Percentiles rank a stretch among this genome's conserved stretches.
Conservation (phyloP, 192 early-diverging fungal species). For the Umbelopsis sp. region DNA sequence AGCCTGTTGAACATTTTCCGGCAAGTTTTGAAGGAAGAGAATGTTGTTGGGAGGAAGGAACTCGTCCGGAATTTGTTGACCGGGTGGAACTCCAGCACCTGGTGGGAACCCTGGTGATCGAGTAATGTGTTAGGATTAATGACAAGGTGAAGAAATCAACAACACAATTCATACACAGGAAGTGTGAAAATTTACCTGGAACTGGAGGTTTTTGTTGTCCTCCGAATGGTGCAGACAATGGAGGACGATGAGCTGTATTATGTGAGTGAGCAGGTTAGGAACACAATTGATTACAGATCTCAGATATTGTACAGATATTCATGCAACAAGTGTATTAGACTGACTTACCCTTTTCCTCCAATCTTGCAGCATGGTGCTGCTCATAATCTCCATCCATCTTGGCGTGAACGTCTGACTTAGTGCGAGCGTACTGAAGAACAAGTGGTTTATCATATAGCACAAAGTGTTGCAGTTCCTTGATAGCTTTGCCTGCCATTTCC, state of each 20-base stretch:
- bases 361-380: constrained; percentile 59
- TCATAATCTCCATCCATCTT: constrained; percentile 68
- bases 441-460: constrained; percentile 84
- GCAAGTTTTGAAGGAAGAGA: constrained; percentile 90
- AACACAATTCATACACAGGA: background rate
- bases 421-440: constrained; percentile 58
- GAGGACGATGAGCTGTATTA: background rate
- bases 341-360: constrained; percentile 62
- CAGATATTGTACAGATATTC: too few species aligned
- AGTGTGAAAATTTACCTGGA: background rate
- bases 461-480: constrained; percentile 84
- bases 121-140: background rate
- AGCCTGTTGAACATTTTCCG: constrained; percentile 65
- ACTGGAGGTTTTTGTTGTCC: background rate
- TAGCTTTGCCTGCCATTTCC: constrained; percentile 75
- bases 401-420: constrained; percentile 63
- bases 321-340: background rate
- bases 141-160: background rate
- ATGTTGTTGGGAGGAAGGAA: constrained; percentile 89
- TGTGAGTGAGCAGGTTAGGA: background rate
- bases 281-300: background rate
- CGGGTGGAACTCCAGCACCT: background rate
- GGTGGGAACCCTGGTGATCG: background rate
- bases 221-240: constrained; percentile 2
- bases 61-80: constrained; percentile 65